phyloP scores from a whole-genome alignment of 345 rosid species.

The Heritiera fomes region DNA sequence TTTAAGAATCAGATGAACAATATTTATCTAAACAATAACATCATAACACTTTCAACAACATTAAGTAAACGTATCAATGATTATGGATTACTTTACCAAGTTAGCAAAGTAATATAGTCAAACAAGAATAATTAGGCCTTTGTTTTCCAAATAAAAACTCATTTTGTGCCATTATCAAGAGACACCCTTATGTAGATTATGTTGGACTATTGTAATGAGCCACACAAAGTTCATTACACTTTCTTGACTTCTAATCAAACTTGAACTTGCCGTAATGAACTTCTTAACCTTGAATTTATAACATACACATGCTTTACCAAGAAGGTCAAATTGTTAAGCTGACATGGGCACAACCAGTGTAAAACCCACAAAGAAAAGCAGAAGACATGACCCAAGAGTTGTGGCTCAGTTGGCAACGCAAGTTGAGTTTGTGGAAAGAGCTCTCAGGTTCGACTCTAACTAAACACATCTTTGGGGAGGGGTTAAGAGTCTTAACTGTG shows the following conservation, averaged over 20 bases:
- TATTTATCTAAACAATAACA: no score
- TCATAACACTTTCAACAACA: no score
- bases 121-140: not conserved
- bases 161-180: not conserved
- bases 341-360: conserved; percentile 8
- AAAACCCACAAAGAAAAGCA: conserved; percentile 1
- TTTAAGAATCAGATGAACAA: no score
- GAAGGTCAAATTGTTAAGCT: conserved; percentile 18
- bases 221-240: not conserved
- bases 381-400: no score
- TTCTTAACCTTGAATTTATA: conserved; percentile 11
- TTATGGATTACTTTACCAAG: no score
- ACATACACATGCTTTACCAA: not conserved
- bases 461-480: no score
- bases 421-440: no score
- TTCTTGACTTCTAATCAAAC: conserved; percentile 1
- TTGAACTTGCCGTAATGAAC: not conserved
- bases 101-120: no score
- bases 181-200: not conserved
- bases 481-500: no score
- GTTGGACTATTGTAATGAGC: not conserved
- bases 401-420: no score
- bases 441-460: no score
- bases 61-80: no score
- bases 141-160: not conserved